These are phyloP conservation scores for Stereum hirsutum DNA, from an alignment of 1,284 basidiomycete species.

Conservation along the genomic window DNA sequence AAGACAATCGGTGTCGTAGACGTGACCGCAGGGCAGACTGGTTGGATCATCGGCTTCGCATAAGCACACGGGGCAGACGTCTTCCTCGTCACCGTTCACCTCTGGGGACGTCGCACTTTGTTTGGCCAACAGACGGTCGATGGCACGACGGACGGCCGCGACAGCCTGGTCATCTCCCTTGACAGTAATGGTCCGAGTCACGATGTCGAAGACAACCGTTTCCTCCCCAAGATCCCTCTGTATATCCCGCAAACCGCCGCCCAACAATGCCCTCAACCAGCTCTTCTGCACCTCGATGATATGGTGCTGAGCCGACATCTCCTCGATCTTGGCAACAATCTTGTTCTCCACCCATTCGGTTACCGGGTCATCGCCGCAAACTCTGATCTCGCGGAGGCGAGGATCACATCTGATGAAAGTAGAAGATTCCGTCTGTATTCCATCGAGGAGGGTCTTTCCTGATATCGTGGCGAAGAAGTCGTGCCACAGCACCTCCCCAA, in stretches of 20 bases:
- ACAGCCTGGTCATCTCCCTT: slow-evolving; percentile 27
- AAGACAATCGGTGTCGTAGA: slow-evolving; percentile 55
- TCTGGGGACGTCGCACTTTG: slow-evolving; percentile 23
- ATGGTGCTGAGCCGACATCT: slow-evolving; percentile 30
- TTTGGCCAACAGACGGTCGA: slow-evolving; percentile 22
- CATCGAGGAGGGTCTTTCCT: slow-evolving; percentile 35
- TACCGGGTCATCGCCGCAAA: slow-evolving; percentile 36
- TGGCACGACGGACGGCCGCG: slow-evolving; percentile 27
- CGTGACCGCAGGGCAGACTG: slow-evolving; percentile 50
- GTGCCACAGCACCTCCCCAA: slow-evolving; percentile 51
- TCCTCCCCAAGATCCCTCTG: slow-evolving; percentile 29
- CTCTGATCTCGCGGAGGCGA: slow-evolving; percentile 31
- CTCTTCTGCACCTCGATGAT: slow-evolving; percentile 35
- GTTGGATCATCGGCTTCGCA: slow-evolving; percentile 39
- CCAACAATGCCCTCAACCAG: slow-evolving; percentile 34
- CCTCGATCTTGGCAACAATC: slow-evolving; percentile 34
- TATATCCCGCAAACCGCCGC: slow-evolving; percentile 27
- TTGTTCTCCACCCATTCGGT: slow-evolving; percentile 29
- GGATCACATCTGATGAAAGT: slow-evolving; percentile 35
- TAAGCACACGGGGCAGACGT: slow-evolving; percentile 52
- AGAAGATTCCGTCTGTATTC: slow-evolving; percentile 25
- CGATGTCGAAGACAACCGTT: slow-evolving; percentile 26
- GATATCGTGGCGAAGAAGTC: slow-evolving; percentile 36
- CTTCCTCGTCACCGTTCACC: slow-evolving; percentile 8
- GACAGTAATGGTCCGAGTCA: slow-evolving; percentile 21